Evolutionary conservation across 345 rosid genomes (phyloP).

Genomic region (Ceriops tagal): DNA sequence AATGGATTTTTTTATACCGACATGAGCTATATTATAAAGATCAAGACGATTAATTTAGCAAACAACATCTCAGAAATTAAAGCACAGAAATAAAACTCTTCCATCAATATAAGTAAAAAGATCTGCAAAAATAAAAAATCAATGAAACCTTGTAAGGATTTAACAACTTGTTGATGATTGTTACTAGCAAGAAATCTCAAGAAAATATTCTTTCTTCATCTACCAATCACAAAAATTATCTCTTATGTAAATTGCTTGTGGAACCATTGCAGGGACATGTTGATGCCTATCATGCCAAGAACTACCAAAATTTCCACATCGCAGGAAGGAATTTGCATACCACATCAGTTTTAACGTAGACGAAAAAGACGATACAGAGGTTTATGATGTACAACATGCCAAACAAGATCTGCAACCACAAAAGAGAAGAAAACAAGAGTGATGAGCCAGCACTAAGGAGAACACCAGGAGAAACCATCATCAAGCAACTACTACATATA

Average conservation of each 20-base stretch:
- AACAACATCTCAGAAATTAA: neutral
- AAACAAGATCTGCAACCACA: conserved; percentile 67
- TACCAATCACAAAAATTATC: no score
- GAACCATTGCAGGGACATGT: neutral
- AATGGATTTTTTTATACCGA: conserved; percentile 15
- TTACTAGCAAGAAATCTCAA: no score
- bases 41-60: neutral
- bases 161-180: no score
- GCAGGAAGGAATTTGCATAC: conserved; percentile 34
- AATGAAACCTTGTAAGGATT: no score
- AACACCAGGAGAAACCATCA: neutral
- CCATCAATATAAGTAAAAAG: no score
- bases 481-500: neutral
- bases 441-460: neutral
- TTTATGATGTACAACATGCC: conserved; percentile 70
- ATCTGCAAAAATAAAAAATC: neutral
- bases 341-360: conserved; percentile 74
- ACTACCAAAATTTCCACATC: neutral
- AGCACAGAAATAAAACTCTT: neutral
- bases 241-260: no score
- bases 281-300: neutral
- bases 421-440: neutral
- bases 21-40: neutral
- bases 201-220: no score
- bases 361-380: conserved; percentile 60